Percentiles rank a stretch among this genome's conserved stretches.
Conservation (phyloP, 176 grass and related monocot genomes). For the Coix lacrymajobi region DNA sequence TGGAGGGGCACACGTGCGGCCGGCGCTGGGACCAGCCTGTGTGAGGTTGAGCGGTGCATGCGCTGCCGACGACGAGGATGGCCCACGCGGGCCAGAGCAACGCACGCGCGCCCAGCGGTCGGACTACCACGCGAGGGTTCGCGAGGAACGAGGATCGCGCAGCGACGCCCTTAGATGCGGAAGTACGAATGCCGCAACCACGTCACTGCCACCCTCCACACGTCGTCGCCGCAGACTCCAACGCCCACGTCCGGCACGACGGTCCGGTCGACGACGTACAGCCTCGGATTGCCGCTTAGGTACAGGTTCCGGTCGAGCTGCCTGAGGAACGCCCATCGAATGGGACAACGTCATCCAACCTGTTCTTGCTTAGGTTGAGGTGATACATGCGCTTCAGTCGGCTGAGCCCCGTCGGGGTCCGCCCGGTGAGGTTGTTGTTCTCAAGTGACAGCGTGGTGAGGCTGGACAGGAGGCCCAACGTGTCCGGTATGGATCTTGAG, state of each 20-base stretch:
- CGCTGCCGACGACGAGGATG: no score
- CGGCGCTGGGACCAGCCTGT: no score
- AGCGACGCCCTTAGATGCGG: no score
- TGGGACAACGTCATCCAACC: constrained; percentile 67
- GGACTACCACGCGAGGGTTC: no score
- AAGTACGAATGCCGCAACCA: no score
- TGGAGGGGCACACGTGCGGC: no score
- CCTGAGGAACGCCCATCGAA: constrained; percentile 62
- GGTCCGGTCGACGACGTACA: constrained; percentile 58
- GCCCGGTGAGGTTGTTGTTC: constrained; percentile 73
- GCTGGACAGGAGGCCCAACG: constrained; percentile 49
- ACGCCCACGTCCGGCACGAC: constrained; percentile 42
- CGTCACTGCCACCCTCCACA: no score
- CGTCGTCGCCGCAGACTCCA: constrained; percentile 22
- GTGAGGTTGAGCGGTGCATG: no score
- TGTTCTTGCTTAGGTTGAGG: constrained; percentile 90
- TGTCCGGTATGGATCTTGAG: constrained; percentile 62
- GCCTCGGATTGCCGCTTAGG: constrained; percentile 65
- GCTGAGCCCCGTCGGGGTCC: constrained; percentile 56
- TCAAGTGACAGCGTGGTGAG: constrained; percentile 82
- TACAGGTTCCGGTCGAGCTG: constrained; percentile 81
- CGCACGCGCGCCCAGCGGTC: no score
- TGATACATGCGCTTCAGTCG: constrained; percentile 80
- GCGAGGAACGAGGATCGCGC: no score
- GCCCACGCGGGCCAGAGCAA: no score